A percentile compares a stretch with the other conserved stretches of the same genome.
phyloP scores from a whole-genome alignment of 352 stramenopile species.

The Pythium plurisporium region DNA sequence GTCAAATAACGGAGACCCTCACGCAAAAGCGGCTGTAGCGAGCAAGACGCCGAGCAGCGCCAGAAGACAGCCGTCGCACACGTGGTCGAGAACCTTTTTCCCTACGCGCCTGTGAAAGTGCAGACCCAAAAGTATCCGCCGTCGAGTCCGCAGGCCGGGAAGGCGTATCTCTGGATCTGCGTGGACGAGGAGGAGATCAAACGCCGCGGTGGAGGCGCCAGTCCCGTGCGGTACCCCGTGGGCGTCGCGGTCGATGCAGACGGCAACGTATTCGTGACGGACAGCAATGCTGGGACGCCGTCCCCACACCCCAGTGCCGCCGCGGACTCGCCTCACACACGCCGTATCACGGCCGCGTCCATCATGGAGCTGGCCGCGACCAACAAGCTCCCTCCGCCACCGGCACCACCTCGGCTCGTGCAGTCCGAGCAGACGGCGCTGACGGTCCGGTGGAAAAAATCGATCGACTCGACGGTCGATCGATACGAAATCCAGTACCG shows the following conservation, averaged over 20 bases:
- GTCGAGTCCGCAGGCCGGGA: conserved; percentile 45
- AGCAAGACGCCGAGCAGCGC: conserved; percentile 39
- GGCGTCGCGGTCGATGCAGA: conserved; percentile 61
- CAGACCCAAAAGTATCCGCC: conserved; percentile 68
- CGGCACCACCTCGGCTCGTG: conserved; percentile 39
- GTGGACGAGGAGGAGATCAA: conserved; percentile 68
- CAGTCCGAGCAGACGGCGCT: conserved; percentile 49
- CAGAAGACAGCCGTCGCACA: conserved; percentile 56
- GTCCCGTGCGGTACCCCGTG: conserved; percentile 57
- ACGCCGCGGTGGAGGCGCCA: conserved; percentile 31
- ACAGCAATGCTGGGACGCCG: conserved; percentile 11
- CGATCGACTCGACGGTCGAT: conserved; percentile 58
- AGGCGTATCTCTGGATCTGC: conserved; percentile 74
- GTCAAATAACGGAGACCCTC: too few species aligned
- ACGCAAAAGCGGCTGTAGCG: too few species aligned
- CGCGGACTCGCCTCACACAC: conserved; percentile 12
- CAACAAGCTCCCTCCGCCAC: conserved; percentile 30
- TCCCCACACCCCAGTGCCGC: background rate
- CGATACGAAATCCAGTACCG: conserved; percentile 72
- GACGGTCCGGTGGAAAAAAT: conserved; percentile 54
- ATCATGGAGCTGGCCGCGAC: conserved; percentile 53
- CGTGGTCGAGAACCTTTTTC: conserved; percentile 74
- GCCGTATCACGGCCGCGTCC: conserved; percentile 59
- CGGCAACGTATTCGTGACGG: conserved; percentile 71
- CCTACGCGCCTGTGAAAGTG: conserved; percentile 70